phyloP scores from a whole-genome alignment of 1,139 yeast genomes.

The Scheffersomyces illinoinensis region DNA sequence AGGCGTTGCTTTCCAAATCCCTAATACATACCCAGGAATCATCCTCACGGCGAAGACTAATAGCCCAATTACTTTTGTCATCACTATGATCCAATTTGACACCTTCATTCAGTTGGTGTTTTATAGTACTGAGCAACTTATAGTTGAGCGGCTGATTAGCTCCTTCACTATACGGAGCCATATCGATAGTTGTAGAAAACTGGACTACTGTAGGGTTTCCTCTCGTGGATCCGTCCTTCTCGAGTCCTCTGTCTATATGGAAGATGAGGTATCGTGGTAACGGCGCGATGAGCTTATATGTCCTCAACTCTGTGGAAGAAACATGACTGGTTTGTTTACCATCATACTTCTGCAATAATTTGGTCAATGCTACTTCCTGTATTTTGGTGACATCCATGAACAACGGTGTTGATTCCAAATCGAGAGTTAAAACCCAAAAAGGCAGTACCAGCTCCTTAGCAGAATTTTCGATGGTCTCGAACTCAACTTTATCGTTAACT shows the following conservation, averaged over 20 bases:
- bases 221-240: slow-evolving; percentile 25
- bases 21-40: slow-evolving; percentile 59
- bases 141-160: slow-evolving; percentile 30
- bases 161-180: slow-evolving; percentile 31
- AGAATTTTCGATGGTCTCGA: slow-evolving; percentile 16
- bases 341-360: slow-evolving; percentile 49
- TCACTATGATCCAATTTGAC: slow-evolving; percentile 22
- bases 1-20: slow-evolving; percentile 47
- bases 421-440: slow-evolving; percentile 62
- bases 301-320: slow-evolving; percentile 22
- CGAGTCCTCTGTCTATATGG: slow-evolving; percentile 54
- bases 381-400: slow-evolving; percentile 43
- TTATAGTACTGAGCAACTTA: slow-evolving; percentile 51
- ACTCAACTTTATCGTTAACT: slow-evolving; percentile 22
- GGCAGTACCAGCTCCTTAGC: slow-evolving; percentile 28
- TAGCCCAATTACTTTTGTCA: slow-evolving; percentile 47
- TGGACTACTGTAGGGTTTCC: slow-evolving; percentile 67
- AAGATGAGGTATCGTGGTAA: slow-evolving; percentile 58
- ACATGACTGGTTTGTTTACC: slow-evolving; percentile 21
- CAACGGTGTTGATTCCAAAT: slow-evolving; percentile 58
- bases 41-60: slow-evolving; percentile 44
- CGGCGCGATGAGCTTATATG: slow-evolving; percentile 37
- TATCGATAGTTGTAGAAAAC: slow-evolving; percentile 50
- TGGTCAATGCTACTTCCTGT: slow-evolving; percentile 53
- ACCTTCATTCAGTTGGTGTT: slow-evolving; percentile 37